These are phyloP conservation scores for Pterulicium gracile DNA, from an alignment of 1,284 basidiomycete genomes.

Conservation along the genomic window DNA sequence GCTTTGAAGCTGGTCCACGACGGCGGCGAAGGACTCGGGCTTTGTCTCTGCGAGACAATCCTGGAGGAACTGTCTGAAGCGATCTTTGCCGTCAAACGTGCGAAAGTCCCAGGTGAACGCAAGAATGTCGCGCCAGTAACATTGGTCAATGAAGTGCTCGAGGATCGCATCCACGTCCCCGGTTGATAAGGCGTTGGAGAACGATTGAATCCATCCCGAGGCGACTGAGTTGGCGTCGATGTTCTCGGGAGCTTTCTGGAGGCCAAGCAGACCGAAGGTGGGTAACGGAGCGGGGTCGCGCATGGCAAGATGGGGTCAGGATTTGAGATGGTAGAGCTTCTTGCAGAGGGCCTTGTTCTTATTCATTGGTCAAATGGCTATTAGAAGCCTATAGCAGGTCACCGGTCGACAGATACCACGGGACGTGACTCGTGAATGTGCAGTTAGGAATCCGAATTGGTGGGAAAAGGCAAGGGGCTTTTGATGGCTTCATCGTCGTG, in stretches of 20 bases:
- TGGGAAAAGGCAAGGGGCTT: no score
- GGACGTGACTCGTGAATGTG: no score
- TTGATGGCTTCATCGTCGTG: no score
- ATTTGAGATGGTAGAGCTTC: neutral
- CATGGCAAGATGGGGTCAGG: neutral
- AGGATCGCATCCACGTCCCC: constrained; percentile 15
- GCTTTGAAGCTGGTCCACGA: constrained; percentile 10
- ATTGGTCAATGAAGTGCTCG: constrained; percentile 28
- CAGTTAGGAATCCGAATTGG: no score
- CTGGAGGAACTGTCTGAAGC: constrained; percentile 30
- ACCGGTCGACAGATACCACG: no score
- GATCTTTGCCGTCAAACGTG: constrained; percentile 35
- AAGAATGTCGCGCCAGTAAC: constrained; percentile 51
- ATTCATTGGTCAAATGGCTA: neutral
- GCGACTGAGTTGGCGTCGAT: constrained; percentile 14
- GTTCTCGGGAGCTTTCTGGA: constrained; percentile 5
- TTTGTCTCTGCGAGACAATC: constrained; percentile 27
- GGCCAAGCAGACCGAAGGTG: neutral
- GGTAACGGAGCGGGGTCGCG: neutral
- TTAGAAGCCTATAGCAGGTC: no score
- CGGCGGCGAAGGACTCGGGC: constrained; percentile 17
- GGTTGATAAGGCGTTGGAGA: constrained; percentile 15
- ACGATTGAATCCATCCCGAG: constrained; percentile 18
- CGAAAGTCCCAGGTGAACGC: constrained; percentile 54
- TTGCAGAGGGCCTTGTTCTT: neutral